Conservation (phyloP, 345 rosid genomes). For the Pseudoturritis turrita region DNA sequence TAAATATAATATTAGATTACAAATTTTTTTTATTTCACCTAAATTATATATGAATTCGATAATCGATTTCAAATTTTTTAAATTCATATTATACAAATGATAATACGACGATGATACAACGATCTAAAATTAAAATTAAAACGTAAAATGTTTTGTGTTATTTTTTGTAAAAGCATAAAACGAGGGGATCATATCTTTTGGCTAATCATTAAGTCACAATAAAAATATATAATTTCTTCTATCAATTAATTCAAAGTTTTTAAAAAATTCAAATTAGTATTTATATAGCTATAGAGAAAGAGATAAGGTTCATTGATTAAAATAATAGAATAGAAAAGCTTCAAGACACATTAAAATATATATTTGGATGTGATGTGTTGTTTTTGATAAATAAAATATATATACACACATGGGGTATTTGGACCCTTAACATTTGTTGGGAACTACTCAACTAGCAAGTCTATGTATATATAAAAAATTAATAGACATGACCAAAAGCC, state of each 20-base stretch:
- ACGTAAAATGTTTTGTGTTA: not conserved
- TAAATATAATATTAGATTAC: too few relatives aligned
- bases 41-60: too few relatives aligned
- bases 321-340: not conserved
- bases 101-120: not conserved
- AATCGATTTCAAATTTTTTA: too few relatives aligned
- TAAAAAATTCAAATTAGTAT: not conserved
- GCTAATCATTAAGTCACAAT: not conserved
- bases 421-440: slow-evolving; percentile 2
- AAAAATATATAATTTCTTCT: not conserved
- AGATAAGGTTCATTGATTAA: not conserved
- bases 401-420: not conserved
- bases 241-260: not conserved
- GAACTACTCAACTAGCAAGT: slow-evolving; percentile 12
- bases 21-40: too few relatives aligned
- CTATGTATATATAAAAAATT: not conserved
- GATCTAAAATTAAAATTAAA: not conserved
- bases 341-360: not conserved
- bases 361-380: not conserved
- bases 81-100: too few relatives aligned
- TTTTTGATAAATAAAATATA: not conserved
- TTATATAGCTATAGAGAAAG: not conserved
- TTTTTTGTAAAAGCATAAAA: not conserved
- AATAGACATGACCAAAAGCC: not conserved
- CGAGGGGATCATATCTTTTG: not conserved